A percentile compares a stretch with the other conserved stretches of the same genome.
Evolutionary conservation across 176 grass and related monocot genomes (phyloP).

Genomic region (Tuctoria greenei): DNA sequence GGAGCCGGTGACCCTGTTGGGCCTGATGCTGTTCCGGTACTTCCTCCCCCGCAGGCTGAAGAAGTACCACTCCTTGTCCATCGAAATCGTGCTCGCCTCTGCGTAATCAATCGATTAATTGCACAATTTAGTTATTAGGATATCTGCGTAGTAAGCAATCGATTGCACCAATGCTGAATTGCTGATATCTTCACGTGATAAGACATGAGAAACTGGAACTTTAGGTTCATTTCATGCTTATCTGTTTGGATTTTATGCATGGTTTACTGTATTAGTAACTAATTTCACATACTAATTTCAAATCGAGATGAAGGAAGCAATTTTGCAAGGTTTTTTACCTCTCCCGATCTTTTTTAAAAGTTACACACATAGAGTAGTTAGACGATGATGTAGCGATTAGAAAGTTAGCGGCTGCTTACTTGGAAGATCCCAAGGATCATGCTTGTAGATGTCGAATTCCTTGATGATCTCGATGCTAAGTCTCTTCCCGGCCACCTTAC

Average conservation of each 20-base stretch:
- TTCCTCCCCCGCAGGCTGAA: constrained; percentile 81
- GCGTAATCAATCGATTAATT: constrained; percentile 11
- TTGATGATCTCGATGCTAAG: constrained; percentile 81
- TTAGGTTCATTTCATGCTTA: no score
- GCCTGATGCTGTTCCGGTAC: constrained; percentile 84
- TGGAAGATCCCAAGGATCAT: constrained; percentile 68
- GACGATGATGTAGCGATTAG: no score
- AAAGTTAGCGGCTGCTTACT: constrained; percentile 41
- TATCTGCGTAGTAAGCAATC: not conserved
- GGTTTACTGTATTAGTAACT: no score
- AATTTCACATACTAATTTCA: no score
- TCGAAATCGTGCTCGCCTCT: constrained; percentile 47
- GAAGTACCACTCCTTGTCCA: constrained; percentile 88
- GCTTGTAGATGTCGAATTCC: constrained; percentile 78
- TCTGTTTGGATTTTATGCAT: no score
- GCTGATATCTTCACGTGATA: not conserved
- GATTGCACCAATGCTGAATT: no score
- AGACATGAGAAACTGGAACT: not conserved
- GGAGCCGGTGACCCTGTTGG: constrained; percentile 71
- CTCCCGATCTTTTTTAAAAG: no score
- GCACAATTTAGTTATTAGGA: not conserved
- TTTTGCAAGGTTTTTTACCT: no score
- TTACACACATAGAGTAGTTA: no score
- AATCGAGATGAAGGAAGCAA: no score
- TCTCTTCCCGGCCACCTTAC: constrained; percentile 72